Evolutionary conservation across 192 early-diverging fungal genomes (phyloP), one percentile per base, ranked within the genome.

Genomic region (Linnemannia exigua): DNA sequence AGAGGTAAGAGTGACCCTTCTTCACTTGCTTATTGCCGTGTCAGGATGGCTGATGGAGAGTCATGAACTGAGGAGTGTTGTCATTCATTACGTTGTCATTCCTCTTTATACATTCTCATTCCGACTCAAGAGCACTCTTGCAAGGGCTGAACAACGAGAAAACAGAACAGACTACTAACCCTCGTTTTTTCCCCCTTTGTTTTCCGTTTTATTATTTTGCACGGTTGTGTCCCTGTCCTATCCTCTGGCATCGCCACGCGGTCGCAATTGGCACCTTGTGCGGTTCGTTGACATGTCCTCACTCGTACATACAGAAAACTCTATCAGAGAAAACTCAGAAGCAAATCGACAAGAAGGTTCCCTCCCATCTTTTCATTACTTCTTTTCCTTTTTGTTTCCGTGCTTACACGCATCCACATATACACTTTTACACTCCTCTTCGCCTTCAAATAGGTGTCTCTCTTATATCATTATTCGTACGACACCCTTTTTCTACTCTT

Each of bases 331-430:
- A 31, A 19, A 9, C 3, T 31, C 9, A 63, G 58, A 63, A 63
- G 25, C 28, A 63, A 63, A 63, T 63, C 58, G 25, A 61, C 58
- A 63, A 63, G 28, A 61, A 63, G 58, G 58, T 63, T 63, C 58
- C 54, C 22, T 54, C 22, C n/a, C 41, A n/a, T 19, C 14, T 11
- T 71, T 22, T 28, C 25, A 22, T 69, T 17, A 16, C 44, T 28
- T 22, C 22, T 22, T 52, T 9, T 25, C 20, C 51, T 52, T n/a
- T 22, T 54, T 6, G 8, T 22, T 20, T 61, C 54, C 11, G 2
- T 61, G 3, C 12, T 61, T 28, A 3, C 58, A 2, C 14, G 9
- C 58, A 1, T 31, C 25, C 58, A 3, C 15, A 50, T 46, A n/a
- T n/a, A n/a, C n/a, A 11, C 48, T 50, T 28, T 22, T 22, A 7